Conservation (phyloP, 208 protist genomes). For the Leishmania mexicana region DNA sequence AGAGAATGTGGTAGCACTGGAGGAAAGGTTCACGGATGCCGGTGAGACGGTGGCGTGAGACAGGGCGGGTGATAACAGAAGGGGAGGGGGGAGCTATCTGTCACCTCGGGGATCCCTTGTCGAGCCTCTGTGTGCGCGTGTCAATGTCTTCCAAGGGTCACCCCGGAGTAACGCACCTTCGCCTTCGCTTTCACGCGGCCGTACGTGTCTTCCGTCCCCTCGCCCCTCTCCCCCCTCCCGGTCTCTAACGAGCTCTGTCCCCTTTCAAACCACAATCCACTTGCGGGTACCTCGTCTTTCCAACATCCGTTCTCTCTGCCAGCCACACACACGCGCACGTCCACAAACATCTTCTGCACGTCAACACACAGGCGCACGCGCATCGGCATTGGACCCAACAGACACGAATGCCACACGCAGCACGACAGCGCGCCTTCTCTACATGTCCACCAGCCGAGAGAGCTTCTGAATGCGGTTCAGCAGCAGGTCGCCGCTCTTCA, state of each 20-base stretch:
- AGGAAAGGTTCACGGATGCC: background rate
- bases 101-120: background rate
- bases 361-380: background rate
- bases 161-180: background rate
- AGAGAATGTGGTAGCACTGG: background rate
- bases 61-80: background rate
- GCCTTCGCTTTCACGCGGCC: background rate
- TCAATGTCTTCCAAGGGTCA: background rate
- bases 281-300: background rate
- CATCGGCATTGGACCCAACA: background rate
- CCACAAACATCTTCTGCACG: background rate
- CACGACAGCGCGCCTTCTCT: slow-evolving; percentile 1
- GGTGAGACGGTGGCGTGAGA: background rate
- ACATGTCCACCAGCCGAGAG: slow-evolving; percentile 95
- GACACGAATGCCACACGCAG: background rate
- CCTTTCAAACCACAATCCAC: background rate
- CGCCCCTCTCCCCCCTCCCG: background rate
- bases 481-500: slow-evolving; percentile 97
- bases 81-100: background rate
- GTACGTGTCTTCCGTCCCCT: background rate
- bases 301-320: background rate
- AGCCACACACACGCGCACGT: background rate
- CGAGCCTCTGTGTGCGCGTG: background rate
- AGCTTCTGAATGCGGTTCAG: slow-evolving; percentile 99
- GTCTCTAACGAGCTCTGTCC: background rate